A percentile compares a stretch with the other conserved stretches of the same genome.
Conservation (phyloP, 192 early-diverging fungal species). For the Coemansia sp. region DNA sequence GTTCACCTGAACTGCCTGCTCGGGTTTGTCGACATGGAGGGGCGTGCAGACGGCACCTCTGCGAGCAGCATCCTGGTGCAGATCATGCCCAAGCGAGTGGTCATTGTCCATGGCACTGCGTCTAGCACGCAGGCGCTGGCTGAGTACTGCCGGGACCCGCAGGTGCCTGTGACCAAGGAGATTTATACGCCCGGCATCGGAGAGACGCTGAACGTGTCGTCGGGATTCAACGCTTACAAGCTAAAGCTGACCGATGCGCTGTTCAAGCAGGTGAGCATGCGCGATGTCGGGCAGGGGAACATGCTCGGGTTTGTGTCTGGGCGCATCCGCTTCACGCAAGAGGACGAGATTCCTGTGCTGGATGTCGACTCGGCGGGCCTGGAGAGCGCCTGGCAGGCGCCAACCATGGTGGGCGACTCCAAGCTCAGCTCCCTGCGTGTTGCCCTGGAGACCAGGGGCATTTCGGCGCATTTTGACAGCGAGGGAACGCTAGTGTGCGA, state of each 20-base stretch:
- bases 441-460: constrained; percentile 68
- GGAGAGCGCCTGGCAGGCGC: constrained; percentile 49
- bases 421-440: constrained; percentile 77
- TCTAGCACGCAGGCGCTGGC: constrained; percentile 67
- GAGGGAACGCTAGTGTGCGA: constrained; percentile 85
- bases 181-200: constrained; percentile 77
- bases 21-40: constrained; percentile 88
- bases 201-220: constrained; percentile 85
- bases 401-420: constrained; percentile 84
- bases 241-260: constrained; percentile 88
- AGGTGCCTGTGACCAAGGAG: constrained; percentile 74
- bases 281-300: constrained; percentile 58
- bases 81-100: constrained; percentile 44
- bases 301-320: constrained; percentile 61
- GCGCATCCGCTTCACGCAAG: constrained; percentile 62
- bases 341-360: constrained; percentile 68
- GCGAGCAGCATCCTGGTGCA: constrained; percentile 76
- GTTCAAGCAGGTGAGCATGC: constrained; percentile 59
- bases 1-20: constrained; percentile 71
- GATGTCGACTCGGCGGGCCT: constrained; percentile 55
- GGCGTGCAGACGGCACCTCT: constrained; percentile 81
- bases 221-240: constrained; percentile 83
- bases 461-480: constrained; percentile 75
- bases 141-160: constrained; percentile 57
- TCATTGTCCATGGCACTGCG: constrained; percentile 82